Evolutionary conservation across 2,329 filamentous ascomycete genomes (phyloP).

Genomic region (Colletotrichum salicis): DNA sequence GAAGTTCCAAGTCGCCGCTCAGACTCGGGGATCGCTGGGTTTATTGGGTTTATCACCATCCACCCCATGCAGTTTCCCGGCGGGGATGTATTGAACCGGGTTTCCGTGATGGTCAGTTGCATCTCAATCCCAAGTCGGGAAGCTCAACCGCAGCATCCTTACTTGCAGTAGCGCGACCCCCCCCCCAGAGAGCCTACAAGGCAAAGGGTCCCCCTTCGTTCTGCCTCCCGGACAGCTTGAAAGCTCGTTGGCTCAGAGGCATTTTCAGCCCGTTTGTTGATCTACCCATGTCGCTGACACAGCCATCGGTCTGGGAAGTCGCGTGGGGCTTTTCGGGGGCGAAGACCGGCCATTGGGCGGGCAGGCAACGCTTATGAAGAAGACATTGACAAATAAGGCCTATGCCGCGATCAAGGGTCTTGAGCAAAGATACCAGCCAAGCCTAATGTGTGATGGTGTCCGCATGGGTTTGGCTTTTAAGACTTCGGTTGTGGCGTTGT

Average conservation of each 20-base stretch:
- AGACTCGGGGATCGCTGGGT: slow-evolving; percentile 7
- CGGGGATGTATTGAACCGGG: slow-evolving; percentile 5
- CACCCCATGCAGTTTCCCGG: not conserved
- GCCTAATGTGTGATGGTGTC: not conserved
- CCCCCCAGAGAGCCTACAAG: not conserved
- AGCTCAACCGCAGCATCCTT: not conserved
- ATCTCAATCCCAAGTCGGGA: slow-evolving; percentile 1
- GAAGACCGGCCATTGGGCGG: slow-evolving; percentile 2
- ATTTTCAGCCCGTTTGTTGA: not conserved
- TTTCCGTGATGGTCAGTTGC: not conserved
- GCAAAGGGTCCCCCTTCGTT: not conserved
- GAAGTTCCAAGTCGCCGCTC: not conserved
- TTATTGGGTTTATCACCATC: slow-evolving; percentile 30
- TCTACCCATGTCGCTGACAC: slow-evolving; percentile 10
- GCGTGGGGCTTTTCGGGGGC: not conserved
- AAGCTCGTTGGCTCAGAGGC: slow-evolving; percentile 11
- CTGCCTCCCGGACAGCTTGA: not conserved
- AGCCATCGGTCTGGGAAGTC: not conserved
- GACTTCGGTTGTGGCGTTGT: slow-evolving; percentile 16
- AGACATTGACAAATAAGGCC: slow-evolving; percentile 13
- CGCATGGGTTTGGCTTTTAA: slow-evolving; percentile 4
- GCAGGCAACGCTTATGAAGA: not conserved
- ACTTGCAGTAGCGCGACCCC: slow-evolving; percentile 12
- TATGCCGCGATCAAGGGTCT: not conserved
- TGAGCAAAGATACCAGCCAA: slow-evolving; percentile 2